A percentile compares a stretch with the other conserved stretches of the same genome.
These are phyloP conservation scores for Malassezia slooffiae DNA, from an alignment of 1,284 basidiomycete genomes.

Conservation along the genomic window DNA sequence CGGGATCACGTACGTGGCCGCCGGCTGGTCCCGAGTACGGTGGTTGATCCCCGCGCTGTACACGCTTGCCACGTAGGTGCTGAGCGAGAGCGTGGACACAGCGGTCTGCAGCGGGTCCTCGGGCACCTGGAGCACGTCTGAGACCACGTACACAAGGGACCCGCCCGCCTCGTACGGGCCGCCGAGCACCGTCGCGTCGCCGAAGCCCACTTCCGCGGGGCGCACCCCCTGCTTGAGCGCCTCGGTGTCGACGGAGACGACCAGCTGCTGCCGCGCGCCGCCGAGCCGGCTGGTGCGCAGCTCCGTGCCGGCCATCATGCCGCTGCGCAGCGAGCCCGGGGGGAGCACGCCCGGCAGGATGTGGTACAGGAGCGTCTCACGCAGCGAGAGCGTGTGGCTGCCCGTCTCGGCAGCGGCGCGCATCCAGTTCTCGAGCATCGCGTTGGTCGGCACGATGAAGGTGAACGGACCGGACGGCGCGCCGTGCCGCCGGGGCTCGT, in stretches of 20 bases:
- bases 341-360: conserved; percentile 26
- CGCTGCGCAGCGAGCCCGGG: conserved; percentile 19
- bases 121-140: conserved; percentile 70
- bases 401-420: background rate
- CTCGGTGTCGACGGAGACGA: conserved; percentile 41
- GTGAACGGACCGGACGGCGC: conserved; percentile 36
- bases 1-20: conserved; percentile 74
- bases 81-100: conserved; percentile 63
- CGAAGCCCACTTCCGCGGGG: conserved; percentile 57
- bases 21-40: conserved; percentile 50
- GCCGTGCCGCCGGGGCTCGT: conserved; percentile 14
- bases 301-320: conserved; percentile 33
- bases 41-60: conserved; percentile 49
- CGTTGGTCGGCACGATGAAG: conserved; percentile 71
- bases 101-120: conserved; percentile 66
- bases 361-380: conserved; percentile 35
- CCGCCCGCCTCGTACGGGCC: conserved; percentile 62
- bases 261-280: conserved; percentile 42
- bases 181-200: conserved; percentile 67
- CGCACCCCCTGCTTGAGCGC: conserved; percentile 19
- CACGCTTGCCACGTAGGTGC: conserved; percentile 62
- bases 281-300: conserved; percentile 8
- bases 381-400: background rate
- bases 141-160: conserved; percentile 78
- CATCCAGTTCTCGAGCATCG: conserved; percentile 54